Percentiles rank a stretch among this genome's conserved stretches.
These are phyloP conservation scores for Flaveria bidentis DNA, from an alignment of 129 eudicot genomes.

Conservation along the genomic window DNA sequence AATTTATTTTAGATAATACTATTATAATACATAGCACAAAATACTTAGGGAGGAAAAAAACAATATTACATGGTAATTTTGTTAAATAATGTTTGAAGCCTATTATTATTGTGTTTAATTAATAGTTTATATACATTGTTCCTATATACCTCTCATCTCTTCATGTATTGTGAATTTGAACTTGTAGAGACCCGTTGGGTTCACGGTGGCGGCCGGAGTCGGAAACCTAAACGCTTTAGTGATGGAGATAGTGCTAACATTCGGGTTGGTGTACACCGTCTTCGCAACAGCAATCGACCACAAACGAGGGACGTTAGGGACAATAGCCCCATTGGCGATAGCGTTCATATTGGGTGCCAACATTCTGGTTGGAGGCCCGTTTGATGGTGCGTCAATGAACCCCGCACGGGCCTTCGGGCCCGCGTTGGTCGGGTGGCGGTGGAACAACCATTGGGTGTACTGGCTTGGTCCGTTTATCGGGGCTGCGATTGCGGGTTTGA, in stretches of 20 bases:
- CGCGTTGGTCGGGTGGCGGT: slow-evolving; percentile 82
- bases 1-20: too few relatives aligned
- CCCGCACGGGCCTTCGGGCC: slow-evolving; percentile 98
- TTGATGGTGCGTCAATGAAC: slow-evolving; percentile 82
- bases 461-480: slow-evolving; percentile 92
- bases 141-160: not conserved
- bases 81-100: too few relatives aligned
- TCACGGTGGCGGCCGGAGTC: slow-evolving; percentile 52
- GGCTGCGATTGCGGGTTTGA: slow-evolving; percentile 60
- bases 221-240: slow-evolving; percentile 55
- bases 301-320: slow-evolving; percentile 65
- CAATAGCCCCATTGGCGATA: slow-evolving; percentile 79
- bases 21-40: too few relatives aligned
- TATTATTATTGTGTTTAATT: too few relatives aligned
- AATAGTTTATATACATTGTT: too few relatives aligned
- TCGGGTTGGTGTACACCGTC: slow-evolving; percentile 61
- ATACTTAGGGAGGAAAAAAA: too few relatives aligned
- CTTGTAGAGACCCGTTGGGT: slow-evolving; percentile 64
- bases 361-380: slow-evolving; percentile 82
- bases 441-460: slow-evolving; percentile 83
- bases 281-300: slow-evolving; percentile 75
- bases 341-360: slow-evolving; percentile 79
- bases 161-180: not conserved
- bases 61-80: too few relatives aligned
- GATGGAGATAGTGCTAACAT: slow-evolving; percentile 65